Conservation (phyloP, 352 stramenopile species). For the Phytophthora boehmeriae region DNA sequence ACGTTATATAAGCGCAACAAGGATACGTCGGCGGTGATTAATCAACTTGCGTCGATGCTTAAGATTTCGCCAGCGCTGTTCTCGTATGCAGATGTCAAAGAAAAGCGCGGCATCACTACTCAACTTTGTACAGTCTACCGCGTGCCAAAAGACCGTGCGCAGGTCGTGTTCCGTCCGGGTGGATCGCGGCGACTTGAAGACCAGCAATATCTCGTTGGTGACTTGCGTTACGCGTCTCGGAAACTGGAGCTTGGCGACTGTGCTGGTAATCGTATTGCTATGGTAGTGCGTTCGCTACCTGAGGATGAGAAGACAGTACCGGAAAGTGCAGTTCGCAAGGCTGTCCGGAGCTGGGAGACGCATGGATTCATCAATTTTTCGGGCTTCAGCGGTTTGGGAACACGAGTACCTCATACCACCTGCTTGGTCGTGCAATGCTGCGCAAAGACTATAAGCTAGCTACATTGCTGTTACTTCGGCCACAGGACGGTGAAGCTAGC, state of each 20-base stretch:
- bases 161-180: conserved; percentile 45
- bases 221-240: conserved; percentile 90
- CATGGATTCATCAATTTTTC: conserved; percentile 98
- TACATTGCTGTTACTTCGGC: conserved; percentile 91
- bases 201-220: conserved; percentile 88
- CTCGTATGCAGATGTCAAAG: conserved; percentile 95
- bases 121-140: conserved; percentile 95
- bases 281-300: conserved; percentile 92
- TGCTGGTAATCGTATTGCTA: conserved; percentile 92
- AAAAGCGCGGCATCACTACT: conserved; percentile 96
- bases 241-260: conserved; percentile 90
- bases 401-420: conserved; percentile 74
- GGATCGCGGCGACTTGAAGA: conserved; percentile 58
- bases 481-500: conserved; percentile 80
- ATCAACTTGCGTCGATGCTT: conserved; percentile 75
- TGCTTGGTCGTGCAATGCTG: conserved; percentile 92
- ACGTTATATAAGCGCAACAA: conserved; percentile 98
- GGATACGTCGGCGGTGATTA: conserved; percentile 89
- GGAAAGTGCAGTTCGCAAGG: conserved; percentile 30
- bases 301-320: conserved; percentile 53
- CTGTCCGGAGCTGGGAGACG: conserved; percentile 54
- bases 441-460: conserved; percentile 94
- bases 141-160: conserved; percentile 65
- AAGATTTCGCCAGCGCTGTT: conserved; percentile 77
- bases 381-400: conserved; percentile 95